Conservation (phyloP, 352 stramenopile species). For the Globisporangium echinulatum region DNA sequence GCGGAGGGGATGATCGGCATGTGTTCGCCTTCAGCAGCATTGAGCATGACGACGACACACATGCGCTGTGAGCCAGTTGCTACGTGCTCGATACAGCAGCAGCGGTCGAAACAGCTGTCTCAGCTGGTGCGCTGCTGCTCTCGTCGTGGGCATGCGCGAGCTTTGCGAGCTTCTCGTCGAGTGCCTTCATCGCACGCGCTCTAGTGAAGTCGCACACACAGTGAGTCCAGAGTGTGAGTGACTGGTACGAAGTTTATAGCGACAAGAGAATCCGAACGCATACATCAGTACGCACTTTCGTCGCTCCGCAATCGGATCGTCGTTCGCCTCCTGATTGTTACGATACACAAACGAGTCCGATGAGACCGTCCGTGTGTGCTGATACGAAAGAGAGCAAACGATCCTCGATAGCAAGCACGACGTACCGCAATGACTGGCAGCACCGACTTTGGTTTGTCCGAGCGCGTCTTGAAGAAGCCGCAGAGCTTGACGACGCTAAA, state of each 20-base stretch:
- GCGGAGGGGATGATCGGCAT: too few species aligned
- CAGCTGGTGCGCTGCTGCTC: background rate
- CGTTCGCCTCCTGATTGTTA: constrained; percentile 31
- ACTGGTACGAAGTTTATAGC: too few species aligned
- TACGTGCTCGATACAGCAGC: too few species aligned
- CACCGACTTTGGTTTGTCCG: constrained; percentile 44
- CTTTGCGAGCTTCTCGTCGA: constrained; percentile 87
- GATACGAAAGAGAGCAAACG: background rate
- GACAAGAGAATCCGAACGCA: background rate
- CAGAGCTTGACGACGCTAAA: constrained; percentile 83
- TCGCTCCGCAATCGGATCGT: constrained; percentile 78
- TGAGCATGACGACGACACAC: too few species aligned
- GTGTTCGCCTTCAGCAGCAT: too few species aligned
- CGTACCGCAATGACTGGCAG: constrained; percentile 60
- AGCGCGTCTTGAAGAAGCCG: constrained; percentile 79
- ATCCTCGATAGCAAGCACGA: background rate
- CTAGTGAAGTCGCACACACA: constrained; percentile 18
- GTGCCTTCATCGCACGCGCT: constrained; percentile 78
- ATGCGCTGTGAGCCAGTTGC: too few species aligned
- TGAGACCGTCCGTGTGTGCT: too few species aligned
- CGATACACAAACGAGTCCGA: too few species aligned
- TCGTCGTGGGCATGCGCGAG: constrained; percentile 31
- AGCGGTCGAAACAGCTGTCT: too few species aligned
- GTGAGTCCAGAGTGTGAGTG: background rate
- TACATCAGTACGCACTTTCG: constrained; percentile 58